Percentiles rank a stretch among this genome's conserved stretches.
These are phyloP conservation scores for Primulina tabacum DNA, from an alignment of 257 asterid species.

Conservation along the genomic window DNA sequence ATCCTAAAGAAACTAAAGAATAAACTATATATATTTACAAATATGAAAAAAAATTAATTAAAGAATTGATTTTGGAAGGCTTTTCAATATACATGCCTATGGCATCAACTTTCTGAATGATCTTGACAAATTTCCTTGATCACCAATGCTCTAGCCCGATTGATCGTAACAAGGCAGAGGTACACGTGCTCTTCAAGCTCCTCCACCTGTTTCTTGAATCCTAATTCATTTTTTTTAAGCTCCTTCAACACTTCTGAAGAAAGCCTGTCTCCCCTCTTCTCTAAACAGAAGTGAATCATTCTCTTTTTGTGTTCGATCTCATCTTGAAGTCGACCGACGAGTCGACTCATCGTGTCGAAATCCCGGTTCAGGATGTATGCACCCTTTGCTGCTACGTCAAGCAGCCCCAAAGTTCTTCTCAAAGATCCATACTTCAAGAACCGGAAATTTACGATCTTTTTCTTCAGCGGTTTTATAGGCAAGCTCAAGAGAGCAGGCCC, in stretches of 20 bases:
- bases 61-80: no score
- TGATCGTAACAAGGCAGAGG: conserved; percentile 64
- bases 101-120: conserved; percentile 11
- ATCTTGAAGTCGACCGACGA: conserved; percentile 53
- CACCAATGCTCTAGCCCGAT: conserved; percentile 66
- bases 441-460: conserved; percentile 22
- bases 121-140: conserved; percentile 46
- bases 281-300: conserved; percentile 53
- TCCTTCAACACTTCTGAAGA: conserved; percentile 53
- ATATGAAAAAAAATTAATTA: background rate
- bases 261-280: conserved; percentile 46
- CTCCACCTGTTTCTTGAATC: conserved; percentile 55
- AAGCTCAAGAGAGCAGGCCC: conserved; percentile 42
- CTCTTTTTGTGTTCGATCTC: conserved; percentile 67
- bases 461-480: conserved; percentile 44
- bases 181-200: conserved; percentile 81
- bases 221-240: conserved; percentile 47
- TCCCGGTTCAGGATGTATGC: conserved; percentile 75
- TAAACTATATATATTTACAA: no score
- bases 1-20: no score
- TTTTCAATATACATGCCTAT: background rate
- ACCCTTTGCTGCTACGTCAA: conserved; percentile 83
- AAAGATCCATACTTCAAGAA: conserved; percentile 36
- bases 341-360: conserved; percentile 75
- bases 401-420: conserved; percentile 43